Percentiles rank a stretch among this genome's conserved stretches.
Conservation (phyloP, 495 filamentous ascomycete species). For the Parathielavia appendiculata region DNA sequence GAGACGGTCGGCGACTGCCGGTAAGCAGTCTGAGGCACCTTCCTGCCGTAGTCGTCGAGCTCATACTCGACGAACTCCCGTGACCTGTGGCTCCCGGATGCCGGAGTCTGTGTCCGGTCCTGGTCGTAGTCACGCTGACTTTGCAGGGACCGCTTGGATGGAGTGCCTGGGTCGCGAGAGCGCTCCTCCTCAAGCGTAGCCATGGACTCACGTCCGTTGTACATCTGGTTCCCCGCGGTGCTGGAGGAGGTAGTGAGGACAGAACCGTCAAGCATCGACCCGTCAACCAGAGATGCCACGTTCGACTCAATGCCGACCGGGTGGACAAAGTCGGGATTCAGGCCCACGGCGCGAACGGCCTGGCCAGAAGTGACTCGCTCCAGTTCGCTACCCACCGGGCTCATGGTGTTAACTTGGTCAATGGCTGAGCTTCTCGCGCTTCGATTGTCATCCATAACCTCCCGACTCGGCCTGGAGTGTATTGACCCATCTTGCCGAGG, state of each 20-base stretch:
- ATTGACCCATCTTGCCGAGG: slow-evolving; percentile 29
- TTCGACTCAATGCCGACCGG: slow-evolving; percentile 75
- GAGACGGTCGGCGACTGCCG: slow-evolving; percentile 45
- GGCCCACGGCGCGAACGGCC: slow-evolving; percentile 59
- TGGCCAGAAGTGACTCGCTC: slow-evolving; percentile 60
- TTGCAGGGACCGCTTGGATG: slow-evolving; percentile 34
- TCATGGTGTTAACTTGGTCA: slow-evolving; percentile 56
- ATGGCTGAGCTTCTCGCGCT: slow-evolving; percentile 41
- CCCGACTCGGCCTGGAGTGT: slow-evolving; percentile 35
- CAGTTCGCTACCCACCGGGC: slow-evolving; percentile 65
- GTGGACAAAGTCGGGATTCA: slow-evolving; percentile 71
- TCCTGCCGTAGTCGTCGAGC: slow-evolving; percentile 50
- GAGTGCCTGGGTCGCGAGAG: slow-evolving; percentile 31
- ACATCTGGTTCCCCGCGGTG: slow-evolving; percentile 26
- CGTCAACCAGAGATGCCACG: slow-evolving; percentile 81
- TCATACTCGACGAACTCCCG: slow-evolving; percentile 43
- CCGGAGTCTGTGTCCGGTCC: slow-evolving; percentile 16
- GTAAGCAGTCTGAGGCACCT: slow-evolving; percentile 38
- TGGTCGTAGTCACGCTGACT: slow-evolving; percentile 26
- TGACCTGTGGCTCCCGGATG: slow-evolving; percentile 31
- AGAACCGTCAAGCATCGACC: slow-evolving; percentile 76
- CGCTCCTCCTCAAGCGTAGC: slow-evolving; percentile 32
- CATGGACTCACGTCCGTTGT: slow-evolving; percentile 36
- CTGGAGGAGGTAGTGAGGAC: slow-evolving; percentile 53
- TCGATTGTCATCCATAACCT: slow-evolving; percentile 38